Base-by-base conservation (phyloP, 2,329 filamentous ascomycete genomes). In the Colletotrichum melonis region DNA sequence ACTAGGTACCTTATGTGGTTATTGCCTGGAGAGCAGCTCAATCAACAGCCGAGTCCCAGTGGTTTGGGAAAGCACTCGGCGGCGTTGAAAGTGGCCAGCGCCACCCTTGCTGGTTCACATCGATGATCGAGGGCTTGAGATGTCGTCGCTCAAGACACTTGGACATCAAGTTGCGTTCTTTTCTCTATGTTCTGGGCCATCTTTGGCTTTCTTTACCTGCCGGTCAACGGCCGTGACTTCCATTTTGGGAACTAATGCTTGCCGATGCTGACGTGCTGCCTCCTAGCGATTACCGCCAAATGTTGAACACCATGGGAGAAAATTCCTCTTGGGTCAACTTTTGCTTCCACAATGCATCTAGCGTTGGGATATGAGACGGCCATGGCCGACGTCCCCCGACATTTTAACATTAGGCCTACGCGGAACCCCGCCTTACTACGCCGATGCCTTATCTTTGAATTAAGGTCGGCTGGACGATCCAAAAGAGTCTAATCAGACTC, bases 101-200 rank as follows among this genome's bases (percentile, higher is more conserved):
- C 67, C 71, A 73, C 46, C 63, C 22, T 57, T 30, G 26, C 46
- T 22, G 38, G 9, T 19, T 62, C 2, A 55, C 19, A 72, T 8
- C 56, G 56, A 62, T 30, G 55, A 72, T 8, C 56, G 56, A 62
- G 52, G 55, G 32, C 67, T 22, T 22, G 24, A 28, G 46, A 49
- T 67, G 46, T 19, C 67, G 24, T 24, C 19, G 42, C 19, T 9
- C 19, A 49, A 49, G 19, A 49, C 42, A n/a, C 8, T 19, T n/a
- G 42, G 16, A 49, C 42, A 9, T n/a, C 42, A 49, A 49, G 42
- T 49, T 49, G 42, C 19, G 42, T 22, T 60, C 30, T 46, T 8
- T n/a, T 46, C 49, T 14, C 19, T 65, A 24, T 63, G 19, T 63
- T 54, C 58, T 12, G 4, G 60, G 42, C 42, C 42, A 49, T 9